Conservation (phyloP, 2,329 filamentous ascomycete species). For the Tricladium varicosporioides region DNA sequence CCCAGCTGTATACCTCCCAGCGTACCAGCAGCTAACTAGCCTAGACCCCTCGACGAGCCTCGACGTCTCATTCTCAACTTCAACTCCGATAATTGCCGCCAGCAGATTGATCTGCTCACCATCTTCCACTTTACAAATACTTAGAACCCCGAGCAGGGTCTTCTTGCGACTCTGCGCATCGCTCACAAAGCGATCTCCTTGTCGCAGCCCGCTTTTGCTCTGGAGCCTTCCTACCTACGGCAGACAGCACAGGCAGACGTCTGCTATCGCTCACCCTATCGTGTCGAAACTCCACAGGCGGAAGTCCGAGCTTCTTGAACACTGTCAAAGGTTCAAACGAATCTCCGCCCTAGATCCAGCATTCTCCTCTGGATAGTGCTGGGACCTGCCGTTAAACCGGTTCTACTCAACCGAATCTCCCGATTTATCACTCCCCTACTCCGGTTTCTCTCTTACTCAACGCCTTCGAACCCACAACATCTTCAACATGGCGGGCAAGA, state of each 20-base stretch:
- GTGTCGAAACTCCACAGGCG: slow-evolving; percentile 3
- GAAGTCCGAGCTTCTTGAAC: slow-evolving; percentile 15
- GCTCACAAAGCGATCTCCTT: slow-evolving; percentile 1
- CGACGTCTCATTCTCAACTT: background rate
- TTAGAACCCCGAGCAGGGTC: background rate
- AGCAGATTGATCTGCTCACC: slow-evolving; percentile 11
- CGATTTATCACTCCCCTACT: slow-evolving; percentile 11
- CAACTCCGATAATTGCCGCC: slow-evolving; percentile 13
- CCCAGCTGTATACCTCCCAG: too few relatives aligned
- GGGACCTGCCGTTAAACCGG: background rate
- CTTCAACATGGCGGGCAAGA: slow-evolving; percentile 65
- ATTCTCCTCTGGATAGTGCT: background rate
- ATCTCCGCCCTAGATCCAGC: slow-evolving; percentile 1
- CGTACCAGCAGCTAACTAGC: too few relatives aligned
- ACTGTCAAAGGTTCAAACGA: slow-evolving; percentile 7
- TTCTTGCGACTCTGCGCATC: background rate
- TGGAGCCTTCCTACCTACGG: background rate
- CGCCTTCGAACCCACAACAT: slow-evolving; percentile 12
- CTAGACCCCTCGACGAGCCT: background rate
- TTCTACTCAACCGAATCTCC: background rate
- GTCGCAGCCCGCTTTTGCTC: background rate
- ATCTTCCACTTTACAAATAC: slow-evolving; percentile 1
- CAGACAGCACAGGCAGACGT: background rate
- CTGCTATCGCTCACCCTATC: slow-evolving; percentile 6
- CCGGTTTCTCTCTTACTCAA: slow-evolving; percentile 10